Percentiles rank a stretch among this genome's conserved stretches.
phyloP scores from a whole-genome alignment of 2,329 filamentous ascomycete species.

The Gremmenia infestans region DNA sequence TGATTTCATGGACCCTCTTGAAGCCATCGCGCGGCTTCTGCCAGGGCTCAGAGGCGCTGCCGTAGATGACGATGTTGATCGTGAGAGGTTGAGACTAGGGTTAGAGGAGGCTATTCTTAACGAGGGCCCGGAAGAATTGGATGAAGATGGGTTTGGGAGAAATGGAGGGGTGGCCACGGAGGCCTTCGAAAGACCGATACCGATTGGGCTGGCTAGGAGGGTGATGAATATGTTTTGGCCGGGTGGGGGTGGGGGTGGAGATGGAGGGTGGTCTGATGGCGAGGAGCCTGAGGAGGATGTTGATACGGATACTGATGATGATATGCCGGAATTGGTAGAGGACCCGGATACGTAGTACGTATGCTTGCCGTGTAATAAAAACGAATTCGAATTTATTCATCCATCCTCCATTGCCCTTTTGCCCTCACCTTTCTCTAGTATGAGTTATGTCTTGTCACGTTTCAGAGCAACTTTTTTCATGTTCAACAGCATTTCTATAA shows the following conservation, averaged over 20 bases:
- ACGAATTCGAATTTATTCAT: neutral
- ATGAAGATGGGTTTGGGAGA: neutral
- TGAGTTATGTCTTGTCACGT: no score
- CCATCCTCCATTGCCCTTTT: no score
- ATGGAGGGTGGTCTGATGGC: neutral
- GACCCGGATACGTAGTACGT: conserved; percentile 1
- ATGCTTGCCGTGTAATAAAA: neutral
- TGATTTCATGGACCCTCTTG: conserved; percentile 23
- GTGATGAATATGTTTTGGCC: conserved; percentile 22
- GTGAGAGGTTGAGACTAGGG: neutral
- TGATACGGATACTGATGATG: conserved; percentile 2
- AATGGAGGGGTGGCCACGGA: conserved; percentile 1
- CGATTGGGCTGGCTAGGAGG: conserved; percentile 10
- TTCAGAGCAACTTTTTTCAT: no score
- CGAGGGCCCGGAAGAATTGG: neutral
- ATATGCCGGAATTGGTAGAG: conserved; percentile 3
- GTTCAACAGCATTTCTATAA: no score
- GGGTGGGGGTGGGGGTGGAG: neutral
- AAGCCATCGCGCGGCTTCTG: conserved; percentile 23
- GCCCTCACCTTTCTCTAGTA: no score
- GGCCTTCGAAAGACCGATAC: neutral
- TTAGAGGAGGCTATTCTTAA: neutral
- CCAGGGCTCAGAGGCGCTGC: conserved; percentile 7
- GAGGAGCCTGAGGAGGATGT: conserved; percentile 1
- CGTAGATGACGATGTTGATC: neutral